These are phyloP conservation scores for Fraxinus excelsior DNA, from an alignment of 257 asterid species.

Conservation along the genomic window DNA sequence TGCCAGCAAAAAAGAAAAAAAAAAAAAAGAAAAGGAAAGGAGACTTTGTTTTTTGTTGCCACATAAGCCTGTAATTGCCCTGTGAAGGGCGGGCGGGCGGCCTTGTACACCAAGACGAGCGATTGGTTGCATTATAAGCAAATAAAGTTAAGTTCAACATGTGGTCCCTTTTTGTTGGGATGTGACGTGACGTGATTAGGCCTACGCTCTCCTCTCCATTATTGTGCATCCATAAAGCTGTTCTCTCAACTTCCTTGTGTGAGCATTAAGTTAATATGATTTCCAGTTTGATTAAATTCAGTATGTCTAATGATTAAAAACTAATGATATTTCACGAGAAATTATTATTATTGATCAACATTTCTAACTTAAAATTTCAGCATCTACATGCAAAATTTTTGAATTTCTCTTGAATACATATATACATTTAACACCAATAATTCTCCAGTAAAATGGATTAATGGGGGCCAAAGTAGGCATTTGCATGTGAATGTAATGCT, in stretches of 20 bases:
- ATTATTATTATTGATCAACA: background rate
- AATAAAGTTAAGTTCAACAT: background rate
- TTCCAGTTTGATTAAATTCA: background rate
- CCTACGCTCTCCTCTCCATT: background rate
- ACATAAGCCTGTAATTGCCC: no score
- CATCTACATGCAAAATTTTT: no score
- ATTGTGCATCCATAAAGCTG: background rate
- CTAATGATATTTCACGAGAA: background rate
- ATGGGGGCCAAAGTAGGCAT: constrained; percentile 12
- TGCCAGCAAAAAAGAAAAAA: background rate
- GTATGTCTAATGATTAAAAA: background rate
- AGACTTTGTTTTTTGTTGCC: background rate
- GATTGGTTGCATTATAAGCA: background rate
- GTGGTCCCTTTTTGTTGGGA: background rate
- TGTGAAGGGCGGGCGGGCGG: no score
- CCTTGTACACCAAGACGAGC: no score
- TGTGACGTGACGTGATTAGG: background rate
- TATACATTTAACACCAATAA: background rate
- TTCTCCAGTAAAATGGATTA: background rate
- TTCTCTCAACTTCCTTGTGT: background rate
- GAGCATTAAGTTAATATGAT: background rate
- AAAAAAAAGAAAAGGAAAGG: no score
- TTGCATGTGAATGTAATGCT: constrained; percentile 33
- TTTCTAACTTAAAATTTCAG: background rate
- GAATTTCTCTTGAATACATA: no score